Evolutionary conservation across 768 basidiomycete genomes (phyloP).

Genomic region (Podaxis sp.): DNA sequence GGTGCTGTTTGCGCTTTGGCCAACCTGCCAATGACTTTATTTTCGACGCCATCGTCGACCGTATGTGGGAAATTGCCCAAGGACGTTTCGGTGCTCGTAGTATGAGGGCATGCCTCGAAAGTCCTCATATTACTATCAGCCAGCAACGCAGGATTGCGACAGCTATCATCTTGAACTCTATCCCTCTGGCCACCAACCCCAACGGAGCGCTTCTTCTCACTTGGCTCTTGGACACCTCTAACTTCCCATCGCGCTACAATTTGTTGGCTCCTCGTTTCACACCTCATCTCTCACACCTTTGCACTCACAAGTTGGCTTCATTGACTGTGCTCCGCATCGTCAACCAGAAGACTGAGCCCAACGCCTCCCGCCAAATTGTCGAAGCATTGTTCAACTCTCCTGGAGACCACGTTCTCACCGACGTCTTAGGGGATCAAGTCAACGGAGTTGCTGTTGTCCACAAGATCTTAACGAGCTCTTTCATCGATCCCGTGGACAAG

Average conservation of each 20-base stretch:
- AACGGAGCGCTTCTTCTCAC: constrained; percentile 95
- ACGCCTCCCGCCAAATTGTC: constrained; percentile 84
- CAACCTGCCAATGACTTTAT: constrained; percentile 91
- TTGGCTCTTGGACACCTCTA: constrained; percentile 94
- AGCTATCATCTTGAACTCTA: constrained; percentile 93
- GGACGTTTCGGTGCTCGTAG: constrained; percentile 97
- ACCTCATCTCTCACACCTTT: constrained; percentile 93
- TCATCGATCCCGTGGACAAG: constrained; percentile 73
- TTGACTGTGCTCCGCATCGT: constrained; percentile 93
- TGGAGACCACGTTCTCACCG: constrained; percentile 87
- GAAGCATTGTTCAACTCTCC: constrained; percentile 90
- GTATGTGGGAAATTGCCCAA: constrained; percentile 98
- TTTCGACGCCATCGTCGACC: constrained; percentile 96
- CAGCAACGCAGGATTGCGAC: constrained; percentile 96
- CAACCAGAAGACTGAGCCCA: constrained; percentile 92
- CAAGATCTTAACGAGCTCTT: constrained; percentile 88
- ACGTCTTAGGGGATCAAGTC: constrained; percentile 94
- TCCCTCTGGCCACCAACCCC: constrained; percentile 95
- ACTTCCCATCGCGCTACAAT: constrained; percentile 93
- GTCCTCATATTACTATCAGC: constrained; percentile 78
- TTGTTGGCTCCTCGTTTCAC: constrained; percentile 95
- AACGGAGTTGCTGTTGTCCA: constrained; percentile 92
- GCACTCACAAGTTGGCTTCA: constrained; percentile 97
- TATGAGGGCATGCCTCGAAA: constrained; percentile 96
- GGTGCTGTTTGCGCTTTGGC: constrained; percentile 90